These are phyloP conservation scores for Malassezia vespertilionis DNA, from an alignment of 1,284 basidiomycete genomes.

Conservation along the genomic window DNA sequence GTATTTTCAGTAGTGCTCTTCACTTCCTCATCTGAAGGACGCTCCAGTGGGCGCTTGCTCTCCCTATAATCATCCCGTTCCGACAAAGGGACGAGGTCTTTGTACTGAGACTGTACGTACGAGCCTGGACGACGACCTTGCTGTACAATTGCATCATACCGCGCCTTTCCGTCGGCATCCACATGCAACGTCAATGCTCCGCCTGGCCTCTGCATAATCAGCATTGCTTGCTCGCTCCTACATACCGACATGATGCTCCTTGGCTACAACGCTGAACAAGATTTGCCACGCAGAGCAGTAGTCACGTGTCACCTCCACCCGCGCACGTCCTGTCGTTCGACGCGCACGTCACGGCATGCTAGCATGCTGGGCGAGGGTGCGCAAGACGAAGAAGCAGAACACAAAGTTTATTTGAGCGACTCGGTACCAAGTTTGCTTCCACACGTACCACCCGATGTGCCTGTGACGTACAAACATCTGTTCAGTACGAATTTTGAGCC, in stretches of 20 bases:
- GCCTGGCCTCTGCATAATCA: slow-evolving; percentile 4
- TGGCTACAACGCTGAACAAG: too few species aligned
- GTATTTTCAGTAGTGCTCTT: slow-evolving; percentile 80
- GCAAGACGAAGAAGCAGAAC: too few species aligned
- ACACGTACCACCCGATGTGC: slow-evolving; percentile 2
- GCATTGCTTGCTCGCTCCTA: too few species aligned
- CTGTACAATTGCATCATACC: slow-evolving; percentile 90
- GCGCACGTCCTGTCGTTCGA: too few species aligned
- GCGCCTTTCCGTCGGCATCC: slow-evolving; percentile 86
- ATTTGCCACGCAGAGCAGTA: background rate
- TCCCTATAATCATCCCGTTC: slow-evolving; percentile 74
- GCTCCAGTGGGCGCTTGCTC: slow-evolving; percentile 60
- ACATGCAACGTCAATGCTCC: slow-evolving; percentile 80
- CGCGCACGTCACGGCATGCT: too few species aligned
- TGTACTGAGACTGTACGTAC: slow-evolving; percentile 83
- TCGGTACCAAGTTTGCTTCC: too few species aligned
- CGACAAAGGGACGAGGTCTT: slow-evolving; percentile 84
- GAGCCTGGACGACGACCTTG: slow-evolving; percentile 82
- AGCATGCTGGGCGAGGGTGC: too few species aligned
- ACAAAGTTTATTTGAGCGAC: too few species aligned
- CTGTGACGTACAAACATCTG: slow-evolving; percentile 9
- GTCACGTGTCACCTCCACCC: too few species aligned
- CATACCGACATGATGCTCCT: slow-evolving; percentile 2
- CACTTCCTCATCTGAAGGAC: slow-evolving; percentile 82
- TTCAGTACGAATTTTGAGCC: slow-evolving; percentile 10